Conservation (phyloP, 2,329 filamentous ascomycete species). For the Intubia oerlemansii region DNA sequence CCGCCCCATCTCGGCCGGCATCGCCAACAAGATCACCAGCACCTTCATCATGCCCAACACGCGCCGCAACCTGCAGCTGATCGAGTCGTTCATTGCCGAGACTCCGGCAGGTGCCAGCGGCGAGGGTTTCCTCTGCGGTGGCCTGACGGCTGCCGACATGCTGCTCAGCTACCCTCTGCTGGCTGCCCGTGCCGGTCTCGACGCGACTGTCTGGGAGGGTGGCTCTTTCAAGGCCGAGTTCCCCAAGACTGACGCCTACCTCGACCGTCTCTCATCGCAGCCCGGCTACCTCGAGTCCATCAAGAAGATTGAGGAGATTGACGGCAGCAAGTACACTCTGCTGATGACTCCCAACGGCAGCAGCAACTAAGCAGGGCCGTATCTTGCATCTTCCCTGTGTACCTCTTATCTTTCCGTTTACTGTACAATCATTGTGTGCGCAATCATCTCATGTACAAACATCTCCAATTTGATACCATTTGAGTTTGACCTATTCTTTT, state of each 20-base stretch:
- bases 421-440: too few species aligned
- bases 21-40: constrained; percentile 21
- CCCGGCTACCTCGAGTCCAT: constrained; percentile 25
- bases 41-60: constrained; percentile 25
- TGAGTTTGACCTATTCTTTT: background rate
- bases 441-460: too few species aligned
- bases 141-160: constrained; percentile 25
- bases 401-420: background rate
- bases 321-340: constrained; percentile 16
- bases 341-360: too few species aligned
- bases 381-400: background rate
- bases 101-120: constrained; percentile 17
- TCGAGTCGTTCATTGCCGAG: constrained; percentile 26
- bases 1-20: constrained; percentile 25
- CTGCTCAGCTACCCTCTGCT: constrained; percentile 31
- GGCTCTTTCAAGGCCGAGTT: constrained; percentile 12
- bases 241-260: constrained; percentile 25
- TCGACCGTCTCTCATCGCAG: constrained; percentile 21
- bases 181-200: constrained; percentile 19
- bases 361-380: background rate
- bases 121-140: constrained; percentile 25
- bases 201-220: constrained; percentile 14
- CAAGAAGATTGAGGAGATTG: constrained; percentile 26
- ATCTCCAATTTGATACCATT: too few species aligned
- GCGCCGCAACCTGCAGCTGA: constrained; percentile 23